Base-by-base conservation (phyloP, 352 stramenopile species). In the Phytophthora uliginosa region DNA sequence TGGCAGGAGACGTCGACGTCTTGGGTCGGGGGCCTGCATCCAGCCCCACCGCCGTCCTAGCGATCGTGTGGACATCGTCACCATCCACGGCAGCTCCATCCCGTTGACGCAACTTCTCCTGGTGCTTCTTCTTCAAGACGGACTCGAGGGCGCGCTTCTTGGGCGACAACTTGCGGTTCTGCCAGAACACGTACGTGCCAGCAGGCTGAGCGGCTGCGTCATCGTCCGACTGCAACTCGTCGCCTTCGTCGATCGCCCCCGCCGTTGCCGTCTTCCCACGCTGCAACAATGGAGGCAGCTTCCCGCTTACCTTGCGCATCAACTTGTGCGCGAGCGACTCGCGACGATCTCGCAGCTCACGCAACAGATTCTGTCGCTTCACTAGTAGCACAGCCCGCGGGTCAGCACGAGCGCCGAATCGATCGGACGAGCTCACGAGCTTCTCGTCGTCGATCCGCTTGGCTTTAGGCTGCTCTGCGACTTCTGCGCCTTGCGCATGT, bases 341-440 rank as follows among this genome's bases (percentile, higher is more conserved):
- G n/a, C 86, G 88, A 52, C 89, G 88, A 26, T 93, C 83, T 52
- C 82, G 82, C 28, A 95, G 67, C 62, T 95, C 88, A 2, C 86
- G 84, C 51, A 95, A 60, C 48, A 93, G 18, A 48, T 95, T 93
- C 61, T 95, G 88, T 0, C 86, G 79, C 72, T 93, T 93, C 26
- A 92, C 84, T 9, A 91, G 56, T 1, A 92, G 70, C 24, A 82
- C 84, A 4, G 83, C 72, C 40, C 88, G 76, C 13, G 86, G 84
- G 24, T 94, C 83, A 0, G 84, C 83, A 4, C 33, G 56, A 4
- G 79, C 81, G 0, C 86, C 86, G 59, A 92, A 92, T 1, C 84
- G 74, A 26, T 80, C 74, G 1, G 85, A 89, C 17, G 85, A 83
- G 24, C 80, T 90, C 51, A 95, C 73, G 9, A 95, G 15, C 18